Evolutionary conservation across 192 early-diverging fungal species (phyloP).

Genomic region (Entophlyctis luteolus): DNA sequence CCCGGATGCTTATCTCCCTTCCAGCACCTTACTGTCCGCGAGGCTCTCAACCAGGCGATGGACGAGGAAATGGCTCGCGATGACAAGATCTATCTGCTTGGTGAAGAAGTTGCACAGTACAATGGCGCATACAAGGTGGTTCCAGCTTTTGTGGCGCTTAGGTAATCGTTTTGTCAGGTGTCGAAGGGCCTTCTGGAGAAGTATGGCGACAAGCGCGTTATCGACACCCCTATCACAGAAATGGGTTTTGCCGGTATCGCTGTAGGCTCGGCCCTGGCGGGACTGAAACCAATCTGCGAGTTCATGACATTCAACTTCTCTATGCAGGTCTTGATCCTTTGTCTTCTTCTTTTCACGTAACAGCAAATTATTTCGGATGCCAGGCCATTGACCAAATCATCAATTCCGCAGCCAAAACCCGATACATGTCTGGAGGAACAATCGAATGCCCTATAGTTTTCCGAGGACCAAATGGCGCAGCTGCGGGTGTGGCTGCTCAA

Average conservation of each 20-base stretch:
- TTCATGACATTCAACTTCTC: constrained; percentile 99
- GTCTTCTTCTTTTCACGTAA: not conserved
- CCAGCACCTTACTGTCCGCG: constrained; percentile 85
- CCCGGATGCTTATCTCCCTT: too few relatives aligned
- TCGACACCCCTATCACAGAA: constrained; percentile 99
- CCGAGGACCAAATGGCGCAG: constrained; percentile 97
- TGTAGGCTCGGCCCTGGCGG: constrained; percentile 87
- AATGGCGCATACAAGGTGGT: constrained; percentile 98
- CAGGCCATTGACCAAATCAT: constrained; percentile 97
- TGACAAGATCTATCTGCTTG: constrained; percentile 86
- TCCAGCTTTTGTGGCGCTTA: not conserved
- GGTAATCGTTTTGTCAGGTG: constrained; percentile 59
- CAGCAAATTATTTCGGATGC: not conserved
- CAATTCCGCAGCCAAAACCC: constrained; percentile 97
- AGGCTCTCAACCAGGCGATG: constrained; percentile 93
- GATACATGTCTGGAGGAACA: constrained; percentile 93
- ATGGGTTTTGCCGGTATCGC: constrained; percentile 96
- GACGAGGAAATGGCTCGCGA: constrained; percentile 94
- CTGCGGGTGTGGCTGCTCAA: constrained; percentile 94
- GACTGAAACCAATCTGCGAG: constrained; percentile 95
- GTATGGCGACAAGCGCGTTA: constrained; percentile 91
- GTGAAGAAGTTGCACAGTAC: constrained; percentile 98
- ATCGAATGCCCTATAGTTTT: constrained; percentile 93
- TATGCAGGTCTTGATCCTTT: constrained; percentile 75
- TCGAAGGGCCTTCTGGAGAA: constrained; percentile 96